Evolutionary conservation across 2,329 filamentous ascomycete genomes (phyloP).

Genomic region (Madurella fahalii): DNA sequence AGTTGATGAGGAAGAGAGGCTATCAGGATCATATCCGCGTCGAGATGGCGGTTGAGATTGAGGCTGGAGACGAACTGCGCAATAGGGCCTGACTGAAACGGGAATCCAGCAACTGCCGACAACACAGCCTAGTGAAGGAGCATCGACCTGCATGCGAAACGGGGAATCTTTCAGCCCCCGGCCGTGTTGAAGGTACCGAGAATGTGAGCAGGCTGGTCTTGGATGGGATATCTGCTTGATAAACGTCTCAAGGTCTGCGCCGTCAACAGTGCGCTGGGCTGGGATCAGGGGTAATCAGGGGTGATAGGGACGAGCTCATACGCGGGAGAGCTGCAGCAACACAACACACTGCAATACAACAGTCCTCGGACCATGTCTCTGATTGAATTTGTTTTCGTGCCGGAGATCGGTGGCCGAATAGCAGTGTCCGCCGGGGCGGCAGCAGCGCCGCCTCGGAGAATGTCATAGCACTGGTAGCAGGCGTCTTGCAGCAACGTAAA

Average conservation of each 20-base stretch:
- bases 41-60: slow-evolving; percentile 15
- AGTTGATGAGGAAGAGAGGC: slow-evolving; percentile 6
- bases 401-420: too few species aligned
- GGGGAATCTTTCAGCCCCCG: not conserved
- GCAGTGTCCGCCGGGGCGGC: not conserved
- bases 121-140: not conserved
- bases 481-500: not conserved
- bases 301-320: not conserved
- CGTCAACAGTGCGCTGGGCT: too few species aligned
- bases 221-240: not conserved
- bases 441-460: too few species aligned
- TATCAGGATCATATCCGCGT: slow-evolving; percentile 10
- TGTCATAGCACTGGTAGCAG: not conserved
- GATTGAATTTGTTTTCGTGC: too few species aligned
- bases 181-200: not conserved
- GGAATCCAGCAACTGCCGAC: not conserved
- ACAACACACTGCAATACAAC: not conserved
- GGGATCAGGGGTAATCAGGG: not conserved
- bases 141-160: not conserved
- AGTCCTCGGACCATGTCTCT: not conserved
- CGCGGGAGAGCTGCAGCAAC: not conserved
- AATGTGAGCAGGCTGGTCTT: not conserved
- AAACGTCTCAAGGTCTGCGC: not conserved
- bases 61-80: slow-evolving; percentile 1
- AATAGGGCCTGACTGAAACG: not conserved